Conservation (phyloP, 768 basidiomycete genomes). For the Albatrellus ellisii region DNA sequence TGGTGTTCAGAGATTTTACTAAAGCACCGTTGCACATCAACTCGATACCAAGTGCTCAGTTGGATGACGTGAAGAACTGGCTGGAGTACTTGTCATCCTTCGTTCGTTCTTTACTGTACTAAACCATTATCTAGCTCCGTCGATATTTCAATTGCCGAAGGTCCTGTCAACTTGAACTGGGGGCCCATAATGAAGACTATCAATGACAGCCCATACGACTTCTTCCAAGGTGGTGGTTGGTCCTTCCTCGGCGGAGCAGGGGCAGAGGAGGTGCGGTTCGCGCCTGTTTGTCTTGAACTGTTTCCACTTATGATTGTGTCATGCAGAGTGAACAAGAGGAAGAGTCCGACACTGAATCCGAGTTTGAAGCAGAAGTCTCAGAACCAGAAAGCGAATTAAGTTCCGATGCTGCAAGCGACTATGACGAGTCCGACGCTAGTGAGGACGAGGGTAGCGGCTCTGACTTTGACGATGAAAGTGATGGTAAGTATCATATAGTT, state of each 20-base stretch:
- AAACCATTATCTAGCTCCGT: slow-evolving; percentile 53
- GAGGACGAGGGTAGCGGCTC: slow-evolving; percentile 53
- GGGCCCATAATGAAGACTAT: slow-evolving; percentile 97
- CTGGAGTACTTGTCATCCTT: slow-evolving; percentile 59
- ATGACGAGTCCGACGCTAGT: slow-evolving; percentile 38
- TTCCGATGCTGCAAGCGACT: slow-evolving; percentile 34
- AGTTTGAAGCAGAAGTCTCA: slow-evolving; percentile 31
- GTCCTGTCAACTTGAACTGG: slow-evolving; percentile 97
- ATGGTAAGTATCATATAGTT: slow-evolving; percentile 26
- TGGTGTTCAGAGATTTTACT: slow-evolving; percentile 94
- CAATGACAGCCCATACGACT: slow-evolving; percentile 89
- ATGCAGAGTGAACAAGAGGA: slow-evolving; percentile 43
- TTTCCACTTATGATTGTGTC: background rate
- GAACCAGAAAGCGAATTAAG: slow-evolving; percentile 25
- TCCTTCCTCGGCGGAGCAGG: slow-evolving; percentile 64
- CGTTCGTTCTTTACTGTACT: background rate
- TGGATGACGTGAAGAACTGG: slow-evolving; percentile 99
- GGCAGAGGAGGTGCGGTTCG: slow-evolving; percentile 46
- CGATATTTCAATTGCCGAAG: slow-evolving; percentile 91
- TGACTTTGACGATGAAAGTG: slow-evolving; percentile 50
- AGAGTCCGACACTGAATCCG: slow-evolving; percentile 56
- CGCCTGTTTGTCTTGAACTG: background rate
- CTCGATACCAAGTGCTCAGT: slow-evolving; percentile 77
- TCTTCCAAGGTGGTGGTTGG: slow-evolving; percentile 97
- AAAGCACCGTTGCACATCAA: slow-evolving; percentile 91